Evolutionary conservation across 169 alveolate species (phyloP).

Genomic region (Cyclospora cayetanensis): DNA sequence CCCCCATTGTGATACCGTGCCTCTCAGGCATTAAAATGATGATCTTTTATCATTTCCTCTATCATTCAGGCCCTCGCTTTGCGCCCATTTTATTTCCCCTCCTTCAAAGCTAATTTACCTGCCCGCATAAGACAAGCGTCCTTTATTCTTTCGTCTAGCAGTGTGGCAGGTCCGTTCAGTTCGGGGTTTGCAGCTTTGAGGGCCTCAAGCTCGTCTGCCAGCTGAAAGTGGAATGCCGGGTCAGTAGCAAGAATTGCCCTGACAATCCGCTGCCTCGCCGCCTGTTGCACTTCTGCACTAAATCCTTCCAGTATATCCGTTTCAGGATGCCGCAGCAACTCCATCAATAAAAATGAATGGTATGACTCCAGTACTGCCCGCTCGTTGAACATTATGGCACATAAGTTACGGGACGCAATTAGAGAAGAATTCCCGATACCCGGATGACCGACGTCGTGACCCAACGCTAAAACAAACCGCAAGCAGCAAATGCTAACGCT

Average conservation of each 20-base stretch:
- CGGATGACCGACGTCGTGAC: conserved; percentile 95
- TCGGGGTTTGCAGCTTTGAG: neutral
- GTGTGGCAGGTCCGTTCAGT: conserved; percentile 15
- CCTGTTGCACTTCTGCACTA: neutral
- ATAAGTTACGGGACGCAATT: conserved; percentile 80
- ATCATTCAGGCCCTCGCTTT: too few relatives aligned
- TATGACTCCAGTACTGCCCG: conserved; percentile 91
- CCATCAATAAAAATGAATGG: conserved; percentile 81
- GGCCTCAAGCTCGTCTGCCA: neutral
- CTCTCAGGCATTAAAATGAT: too few relatives aligned
- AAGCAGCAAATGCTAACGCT: neutral
- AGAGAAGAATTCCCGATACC: conserved; percentile 88
- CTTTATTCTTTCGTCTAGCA: neutral
- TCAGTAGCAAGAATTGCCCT: conserved; percentile 48
- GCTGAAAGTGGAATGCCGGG: neutral
- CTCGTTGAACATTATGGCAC: conserved; percentile 92
- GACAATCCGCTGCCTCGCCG: conserved; percentile 19
- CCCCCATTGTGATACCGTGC: too few relatives aligned
- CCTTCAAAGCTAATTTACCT: too few relatives aligned
- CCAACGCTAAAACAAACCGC: conserved; percentile 84
- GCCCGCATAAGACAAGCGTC: conserved; percentile 70
- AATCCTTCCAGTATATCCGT: neutral
- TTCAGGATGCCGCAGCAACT: neutral
- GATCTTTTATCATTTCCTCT: too few relatives aligned
- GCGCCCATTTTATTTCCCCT: too few relatives aligned